Evolutionary conservation across 192 early-diverging fungal genomes (phyloP).

Genomic region (Radiomyces spectabilis): DNA sequence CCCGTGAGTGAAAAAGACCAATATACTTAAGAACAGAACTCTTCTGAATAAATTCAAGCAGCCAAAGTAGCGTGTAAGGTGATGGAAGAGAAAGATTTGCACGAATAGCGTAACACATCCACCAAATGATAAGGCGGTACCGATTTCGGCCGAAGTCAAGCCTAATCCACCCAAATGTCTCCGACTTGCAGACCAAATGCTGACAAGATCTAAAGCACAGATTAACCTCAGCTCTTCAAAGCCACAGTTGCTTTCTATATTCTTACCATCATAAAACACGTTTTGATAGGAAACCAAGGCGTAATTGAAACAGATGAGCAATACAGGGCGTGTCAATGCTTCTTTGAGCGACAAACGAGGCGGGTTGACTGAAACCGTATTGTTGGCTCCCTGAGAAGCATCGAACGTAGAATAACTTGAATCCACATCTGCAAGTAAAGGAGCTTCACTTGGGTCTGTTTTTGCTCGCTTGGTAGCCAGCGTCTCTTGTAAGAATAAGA

Average conservation of each 20-base stretch:
- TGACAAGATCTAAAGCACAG: constrained; percentile 3
- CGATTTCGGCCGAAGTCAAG: constrained; percentile 37
- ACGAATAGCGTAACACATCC: constrained; percentile 35
- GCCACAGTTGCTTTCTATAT: too few relatives aligned
- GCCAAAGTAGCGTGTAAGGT: constrained; percentile 34
- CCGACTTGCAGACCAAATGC: constrained; percentile 11
- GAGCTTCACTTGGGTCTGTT: not conserved
- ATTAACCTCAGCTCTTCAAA: not conserved
- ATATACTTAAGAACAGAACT: constrained; percentile 9
- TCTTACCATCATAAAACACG: constrained; percentile 20
- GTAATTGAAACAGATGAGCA: constrained; percentile 9
- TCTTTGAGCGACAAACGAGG: constrained; percentile 11
- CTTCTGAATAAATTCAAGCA: constrained; percentile 30
- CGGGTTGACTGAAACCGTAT: not conserved
- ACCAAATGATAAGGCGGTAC: constrained; percentile 37
- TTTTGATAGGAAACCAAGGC: constrained; percentile 10
- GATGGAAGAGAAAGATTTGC: constrained; percentile 41
- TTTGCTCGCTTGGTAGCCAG: not conserved
- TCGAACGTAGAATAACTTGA: constrained; percentile 8
- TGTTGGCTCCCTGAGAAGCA: not conserved
- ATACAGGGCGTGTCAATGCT: constrained; percentile 10
- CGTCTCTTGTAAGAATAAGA: constrained; percentile 49
- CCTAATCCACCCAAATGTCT: constrained; percentile 42
- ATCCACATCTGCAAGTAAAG: not conserved
- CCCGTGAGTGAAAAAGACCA: constrained; percentile 10